Base-by-base conservation (phyloP, 2,329 filamentous ascomycete genomes). In the Fusarium sp. region DNA sequence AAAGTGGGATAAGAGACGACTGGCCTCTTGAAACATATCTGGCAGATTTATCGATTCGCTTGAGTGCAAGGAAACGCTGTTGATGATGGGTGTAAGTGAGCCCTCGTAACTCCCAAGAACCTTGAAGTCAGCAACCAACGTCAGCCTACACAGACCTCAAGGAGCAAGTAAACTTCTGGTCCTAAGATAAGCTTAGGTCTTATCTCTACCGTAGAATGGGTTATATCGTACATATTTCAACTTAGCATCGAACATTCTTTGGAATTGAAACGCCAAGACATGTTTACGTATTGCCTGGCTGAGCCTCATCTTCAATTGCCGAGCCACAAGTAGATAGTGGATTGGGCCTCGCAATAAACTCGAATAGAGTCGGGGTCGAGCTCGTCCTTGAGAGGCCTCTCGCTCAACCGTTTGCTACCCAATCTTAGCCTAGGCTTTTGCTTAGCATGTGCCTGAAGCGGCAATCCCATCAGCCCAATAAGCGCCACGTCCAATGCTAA, bases 331-430 rank as follows among this genome's bases (percentile, higher is more conserved):
- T 30, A 42, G 59, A 35, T 39, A 47, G 66, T 71, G 70, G 66
- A 28, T 66, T 54, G 26, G 15, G 66, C 51, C 58, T 74, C 57
- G 44, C 42, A 67, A 53, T 30, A 47, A 60, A 24, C 35, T 68
- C 11, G 22, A 50, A 24, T 18, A 47, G 17, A 30, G 26, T 35
- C 22, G 44, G 50, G 38, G n/a, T 55, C 35, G 8, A 55, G 51
- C 20, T 48, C 45, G 17, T 55, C 51, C 20, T 32, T 17, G 56
- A 72, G 72, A 74, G 72, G 68, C 72, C 72, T 75, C 72, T 63
- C 63, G 58, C 59, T 55, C 63, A 47, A 17, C 28, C 50, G 28
- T 51, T 56, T 61, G 32, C 41, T 60, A 66, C 63, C 63, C 45
- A 67, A 70, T 58, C 56, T 39, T 44, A 56, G 41, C 55, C 32